Percentiles rank a stretch among this genome's conserved stretches.
phyloP scores from a whole-genome alignment of 257 asterid genomes.

The Ballota nigra region DNA sequence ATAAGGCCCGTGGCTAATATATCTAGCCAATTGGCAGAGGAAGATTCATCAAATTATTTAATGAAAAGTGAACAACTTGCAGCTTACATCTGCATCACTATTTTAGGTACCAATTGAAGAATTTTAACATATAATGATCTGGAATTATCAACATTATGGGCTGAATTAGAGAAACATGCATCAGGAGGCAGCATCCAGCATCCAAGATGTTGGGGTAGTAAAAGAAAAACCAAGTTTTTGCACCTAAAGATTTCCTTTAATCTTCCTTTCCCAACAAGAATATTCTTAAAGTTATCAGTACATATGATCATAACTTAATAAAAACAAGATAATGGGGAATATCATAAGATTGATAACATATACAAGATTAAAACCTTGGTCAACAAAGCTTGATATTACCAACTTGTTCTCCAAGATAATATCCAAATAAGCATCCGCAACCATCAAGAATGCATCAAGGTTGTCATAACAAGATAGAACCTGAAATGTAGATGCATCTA shows the following conservation, averaged over 20 bases:
- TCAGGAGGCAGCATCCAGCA: conserved; percentile 1
- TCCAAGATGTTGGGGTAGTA: neutral
- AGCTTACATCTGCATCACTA: neutral
- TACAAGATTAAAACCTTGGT: conserved; percentile 16
- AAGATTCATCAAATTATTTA: neutral
- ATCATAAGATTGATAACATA: conserved; percentile 16
- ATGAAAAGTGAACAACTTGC: neutral
- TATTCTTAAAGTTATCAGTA: neutral
- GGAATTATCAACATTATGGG: neutral
- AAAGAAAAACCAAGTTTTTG: neutral
- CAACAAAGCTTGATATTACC: conserved; percentile 48
- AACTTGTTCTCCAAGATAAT: conserved; percentile 65
- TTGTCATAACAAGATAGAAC: conserved; percentile 50
- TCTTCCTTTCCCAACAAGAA: conserved; percentile 3
- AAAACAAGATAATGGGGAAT: conserved; percentile 3
- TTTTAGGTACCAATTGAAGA: conserved; percentile 1
- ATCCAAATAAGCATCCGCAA: conserved; percentile 68
- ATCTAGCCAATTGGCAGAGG: conserved; percentile 2
- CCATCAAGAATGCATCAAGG: conserved; percentile 59
- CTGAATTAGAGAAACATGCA: conserved; percentile 3
- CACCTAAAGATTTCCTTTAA: conserved; percentile 1
- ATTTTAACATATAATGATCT: neutral
- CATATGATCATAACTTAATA: conserved; percentile 1
- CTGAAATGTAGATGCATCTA: conserved; percentile 44
- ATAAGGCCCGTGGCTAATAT: neutral